phyloP scores from a whole-genome alignment of 306 rosid species.

The Pachyrhizus erosus region DNA sequence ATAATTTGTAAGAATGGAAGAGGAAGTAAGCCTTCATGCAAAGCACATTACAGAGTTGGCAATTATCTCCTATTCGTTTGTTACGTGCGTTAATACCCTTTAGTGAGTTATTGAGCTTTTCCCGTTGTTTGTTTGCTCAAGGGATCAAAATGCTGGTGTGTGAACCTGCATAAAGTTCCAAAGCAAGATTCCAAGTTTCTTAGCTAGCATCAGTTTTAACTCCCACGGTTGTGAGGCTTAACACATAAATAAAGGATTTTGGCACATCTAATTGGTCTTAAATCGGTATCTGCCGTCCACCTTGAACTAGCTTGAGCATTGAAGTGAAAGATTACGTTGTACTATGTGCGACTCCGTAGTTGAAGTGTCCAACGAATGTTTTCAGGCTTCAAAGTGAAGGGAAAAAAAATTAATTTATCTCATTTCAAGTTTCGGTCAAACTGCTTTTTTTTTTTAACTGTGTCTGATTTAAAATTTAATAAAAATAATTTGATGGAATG shows the following conservation, averaged over 20 bases:
- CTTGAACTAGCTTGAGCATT: neutral
- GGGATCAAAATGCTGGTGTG: neutral
- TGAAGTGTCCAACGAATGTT: too few species aligned
- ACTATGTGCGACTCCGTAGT: too few species aligned
- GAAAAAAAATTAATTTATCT: too few species aligned
- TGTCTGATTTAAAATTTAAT: too few species aligned
- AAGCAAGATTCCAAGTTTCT: neutral
- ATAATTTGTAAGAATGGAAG: too few species aligned
- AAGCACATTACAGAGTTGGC: neutral
- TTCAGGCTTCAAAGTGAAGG: too few species aligned
- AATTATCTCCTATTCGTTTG: neutral
- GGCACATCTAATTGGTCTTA: neutral
- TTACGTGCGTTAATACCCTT: neutral
- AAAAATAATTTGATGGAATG: too few species aligned
- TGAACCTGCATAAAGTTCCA: neutral
- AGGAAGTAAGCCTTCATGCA: neutral
- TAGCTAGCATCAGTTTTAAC: constrained; percentile 1
- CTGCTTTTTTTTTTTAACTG: too few species aligned
- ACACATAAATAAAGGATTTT: neutral
- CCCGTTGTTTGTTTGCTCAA: neutral
- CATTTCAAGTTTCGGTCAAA: too few species aligned
- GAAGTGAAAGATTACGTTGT: neutral
- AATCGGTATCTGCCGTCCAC: neutral
- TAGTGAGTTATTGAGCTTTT: constrained; percentile 1
- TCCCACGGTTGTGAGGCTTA: neutral